Percentiles rank a stretch among this genome's conserved stretches.
Evolutionary conservation across 1,284 basidiomycete genomes (phyloP).

Genomic region (Puccinia sorghi): DNA sequence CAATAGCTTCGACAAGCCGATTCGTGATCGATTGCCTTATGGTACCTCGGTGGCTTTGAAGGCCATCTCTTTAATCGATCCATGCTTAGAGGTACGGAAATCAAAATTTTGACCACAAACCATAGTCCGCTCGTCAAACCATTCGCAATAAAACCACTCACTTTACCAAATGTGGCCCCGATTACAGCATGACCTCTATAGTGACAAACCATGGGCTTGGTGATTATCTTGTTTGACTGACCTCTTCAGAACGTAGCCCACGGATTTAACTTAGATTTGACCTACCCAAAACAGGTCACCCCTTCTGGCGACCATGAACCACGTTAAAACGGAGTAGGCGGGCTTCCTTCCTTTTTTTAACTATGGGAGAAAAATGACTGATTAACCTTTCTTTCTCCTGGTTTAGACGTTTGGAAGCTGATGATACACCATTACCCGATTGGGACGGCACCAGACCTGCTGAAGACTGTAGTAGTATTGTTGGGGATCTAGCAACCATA

Average conservation of each 20-base stretch:
- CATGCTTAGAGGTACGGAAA: conserved; percentile 20
- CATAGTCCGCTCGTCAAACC: too few species aligned
- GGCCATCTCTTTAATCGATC: conserved; percentile 47
- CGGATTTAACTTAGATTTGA: too few species aligned
- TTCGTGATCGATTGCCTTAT: conserved; percentile 43
- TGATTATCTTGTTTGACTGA: background rate
- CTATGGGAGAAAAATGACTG: background rate
- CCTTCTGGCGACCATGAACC: conserved; percentile 48
- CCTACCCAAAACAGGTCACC: conserved; percentile 29
- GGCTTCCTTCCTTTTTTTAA: background rate
- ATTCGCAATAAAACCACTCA: background rate
- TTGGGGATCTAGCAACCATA: background rate
- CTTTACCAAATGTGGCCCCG: background rate
- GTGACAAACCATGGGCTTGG: conserved; percentile 49
- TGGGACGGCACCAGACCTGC: conserved; percentile 30
- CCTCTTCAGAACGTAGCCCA: background rate
- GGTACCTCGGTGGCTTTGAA: conserved; percentile 41
- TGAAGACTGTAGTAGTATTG: conserved; percentile 37
- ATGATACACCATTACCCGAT: conserved; percentile 37
- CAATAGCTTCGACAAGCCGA: conserved; percentile 44
- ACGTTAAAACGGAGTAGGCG: conserved; percentile 25
- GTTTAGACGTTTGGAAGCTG: conserved; percentile 24
- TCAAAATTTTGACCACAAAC: too few species aligned
- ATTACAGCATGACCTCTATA: conserved; percentile 42
- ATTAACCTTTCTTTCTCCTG: background rate